Evolutionary conservation across 495 filamentous ascomycete species (phyloP).

Genomic region (Penicillium waksmanii): DNA sequence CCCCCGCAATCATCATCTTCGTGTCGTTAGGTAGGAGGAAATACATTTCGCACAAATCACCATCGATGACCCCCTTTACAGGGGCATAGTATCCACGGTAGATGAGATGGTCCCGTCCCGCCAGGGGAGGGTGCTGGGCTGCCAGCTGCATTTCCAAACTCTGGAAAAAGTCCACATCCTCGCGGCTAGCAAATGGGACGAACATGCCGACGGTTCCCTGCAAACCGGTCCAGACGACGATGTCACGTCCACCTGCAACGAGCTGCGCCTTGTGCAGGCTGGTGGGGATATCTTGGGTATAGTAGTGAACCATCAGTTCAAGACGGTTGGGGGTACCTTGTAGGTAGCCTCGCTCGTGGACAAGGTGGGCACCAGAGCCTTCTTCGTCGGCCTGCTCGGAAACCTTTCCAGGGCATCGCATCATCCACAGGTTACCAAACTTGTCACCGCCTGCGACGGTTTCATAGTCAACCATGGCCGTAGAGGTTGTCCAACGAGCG

Average conservation of each 20-base stretch:
- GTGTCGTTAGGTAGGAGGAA: constrained; percentile 77
- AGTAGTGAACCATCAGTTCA: constrained; percentile 84
- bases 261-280: constrained; percentile 87
- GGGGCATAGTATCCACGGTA: constrained; percentile 97
- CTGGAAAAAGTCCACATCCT: constrained; percentile 98
- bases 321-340: constrained; percentile 86
- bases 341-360: constrained; percentile 85
- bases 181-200: constrained; percentile 84
- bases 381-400: constrained; percentile 92
- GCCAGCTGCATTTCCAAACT: constrained; percentile 85
- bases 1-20: constrained; percentile 92
- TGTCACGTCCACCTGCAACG: constrained; percentile 87
- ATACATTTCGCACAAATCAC: constrained; percentile 96
- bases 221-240: constrained; percentile 91
- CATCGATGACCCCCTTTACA: constrained; percentile 95
- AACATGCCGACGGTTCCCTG: constrained; percentile 93
- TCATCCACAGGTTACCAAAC: constrained; percentile 93
- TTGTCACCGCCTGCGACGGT: constrained; percentile 95
- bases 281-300: constrained; percentile 88
- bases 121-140: constrained; percentile 80
- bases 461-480: constrained; percentile 96
- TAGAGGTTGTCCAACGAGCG: constrained; percentile 84
- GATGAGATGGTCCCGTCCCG: constrained; percentile 91
- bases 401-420: constrained; percentile 84
- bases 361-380: constrained; percentile 83